phyloP scores from a whole-genome alignment of 306 rosid species.

The Medicago ruthenica region DNA sequence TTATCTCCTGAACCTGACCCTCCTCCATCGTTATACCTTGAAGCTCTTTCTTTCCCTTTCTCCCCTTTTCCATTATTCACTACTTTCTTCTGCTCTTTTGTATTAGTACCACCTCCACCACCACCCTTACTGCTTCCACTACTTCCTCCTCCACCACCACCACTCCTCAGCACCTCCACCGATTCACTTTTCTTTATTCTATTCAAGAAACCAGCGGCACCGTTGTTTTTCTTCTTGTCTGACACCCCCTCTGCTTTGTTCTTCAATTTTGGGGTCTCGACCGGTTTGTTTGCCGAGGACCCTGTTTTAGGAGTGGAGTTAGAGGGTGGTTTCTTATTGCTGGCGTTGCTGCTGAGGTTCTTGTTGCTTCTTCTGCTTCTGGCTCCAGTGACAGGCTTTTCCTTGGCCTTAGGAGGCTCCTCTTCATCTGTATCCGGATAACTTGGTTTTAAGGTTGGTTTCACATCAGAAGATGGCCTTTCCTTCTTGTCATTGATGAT shows the following conservation, averaged over 20 bases:
- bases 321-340: slow-evolving; percentile 52
- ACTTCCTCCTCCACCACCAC: slow-evolving; percentile 40
- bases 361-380: slow-evolving; percentile 77
- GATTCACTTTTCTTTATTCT: slow-evolving; percentile 73
- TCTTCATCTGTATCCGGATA: slow-evolving; percentile 55
- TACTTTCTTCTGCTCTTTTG: slow-evolving; percentile 63
- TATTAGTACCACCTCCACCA: slow-evolving; percentile 37
- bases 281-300: slow-evolving; percentile 42
- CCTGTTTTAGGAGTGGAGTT: slow-evolving; percentile 48
- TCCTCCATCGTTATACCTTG: slow-evolving; percentile 50
- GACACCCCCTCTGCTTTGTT: slow-evolving; percentile 53
- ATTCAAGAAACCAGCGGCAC: slow-evolving; percentile 81
- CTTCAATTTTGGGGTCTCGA: slow-evolving; percentile 52
- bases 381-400: slow-evolving; percentile 71
- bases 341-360: slow-evolving; percentile 39
- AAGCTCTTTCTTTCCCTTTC: slow-evolving; percentile 60
- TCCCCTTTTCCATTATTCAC: slow-evolving; percentile 48
- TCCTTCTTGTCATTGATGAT: slow-evolving; percentile 56
- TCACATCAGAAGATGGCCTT: slow-evolving; percentile 49
- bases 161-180: slow-evolving; percentile 46
- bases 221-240: slow-evolving; percentile 72
- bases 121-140: slow-evolving; percentile 45
- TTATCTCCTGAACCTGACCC: slow-evolving; percentile 47
- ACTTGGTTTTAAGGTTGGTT: slow-evolving; percentile 49
- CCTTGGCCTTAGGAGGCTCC: slow-evolving; percentile 54